Evolutionary conservation across 257 asterid species (phyloP).

Genomic region (Solanum chmielewskii): DNA sequence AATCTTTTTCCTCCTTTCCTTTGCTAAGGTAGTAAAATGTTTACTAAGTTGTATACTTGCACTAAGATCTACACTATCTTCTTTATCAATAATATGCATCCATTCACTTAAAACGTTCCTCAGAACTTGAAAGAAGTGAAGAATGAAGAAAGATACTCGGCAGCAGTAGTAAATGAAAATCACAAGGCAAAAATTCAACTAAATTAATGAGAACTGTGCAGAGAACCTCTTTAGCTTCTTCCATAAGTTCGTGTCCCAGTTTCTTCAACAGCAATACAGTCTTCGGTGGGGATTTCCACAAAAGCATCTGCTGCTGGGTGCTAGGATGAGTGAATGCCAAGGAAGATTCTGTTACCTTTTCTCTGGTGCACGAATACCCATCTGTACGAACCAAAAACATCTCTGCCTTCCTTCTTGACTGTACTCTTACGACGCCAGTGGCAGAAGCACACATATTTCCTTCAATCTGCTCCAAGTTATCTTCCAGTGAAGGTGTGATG

Average conservation of each 20-base stretch:
- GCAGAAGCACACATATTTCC: conserved; percentile 88
- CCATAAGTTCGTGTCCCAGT: conserved; percentile 92
- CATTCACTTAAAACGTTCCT: background rate
- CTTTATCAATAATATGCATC: background rate
- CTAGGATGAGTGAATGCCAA: conserved; percentile 98
- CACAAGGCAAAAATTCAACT: background rate
- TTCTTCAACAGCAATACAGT: conserved; percentile 80
- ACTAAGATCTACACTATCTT: background rate
- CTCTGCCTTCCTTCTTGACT: conserved; percentile 94
- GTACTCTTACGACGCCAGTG: conserved; percentile 95
- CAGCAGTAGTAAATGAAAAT: background rate
- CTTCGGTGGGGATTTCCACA: conserved; percentile 97
- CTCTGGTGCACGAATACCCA: conserved; percentile 91
- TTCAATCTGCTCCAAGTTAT: conserved; percentile 51
- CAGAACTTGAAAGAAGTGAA: background rate
- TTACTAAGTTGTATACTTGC: background rate
- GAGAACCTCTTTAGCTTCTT: conserved; percentile 90
- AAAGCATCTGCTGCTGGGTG: conserved; percentile 99
- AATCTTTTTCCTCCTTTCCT: background rate
- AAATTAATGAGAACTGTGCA: background rate
- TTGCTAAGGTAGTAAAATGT: background rate
- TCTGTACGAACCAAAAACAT: conserved; percentile 98
- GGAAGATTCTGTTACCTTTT: conserved; percentile 93
- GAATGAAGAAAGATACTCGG: background rate
- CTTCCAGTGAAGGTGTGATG: conserved; percentile 44